These are phyloP conservation scores for Candida qinlingensis DNA, from an alignment of 805 yeast species.

Conservation along the genomic window DNA sequence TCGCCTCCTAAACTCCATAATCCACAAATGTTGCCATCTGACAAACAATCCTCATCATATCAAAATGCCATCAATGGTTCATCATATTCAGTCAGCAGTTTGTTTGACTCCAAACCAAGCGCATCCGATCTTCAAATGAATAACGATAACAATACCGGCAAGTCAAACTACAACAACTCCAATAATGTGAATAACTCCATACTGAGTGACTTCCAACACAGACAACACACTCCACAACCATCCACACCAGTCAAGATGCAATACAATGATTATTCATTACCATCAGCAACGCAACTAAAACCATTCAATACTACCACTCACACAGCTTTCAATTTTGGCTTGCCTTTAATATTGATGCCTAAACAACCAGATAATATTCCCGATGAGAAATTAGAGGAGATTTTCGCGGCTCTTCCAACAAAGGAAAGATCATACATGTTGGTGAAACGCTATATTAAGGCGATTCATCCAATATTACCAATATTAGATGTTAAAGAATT, in stretches of 20 bases:
- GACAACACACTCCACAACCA: conserved; percentile 18
- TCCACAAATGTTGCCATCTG: conserved; percentile 23
- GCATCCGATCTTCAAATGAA: too few relatives aligned
- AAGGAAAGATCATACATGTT: conserved; percentile 41
- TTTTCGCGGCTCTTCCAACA: conserved; percentile 41
- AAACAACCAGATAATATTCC: conserved; percentile 21
- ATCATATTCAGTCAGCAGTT: neutral
- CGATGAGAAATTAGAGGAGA: conserved; percentile 26
- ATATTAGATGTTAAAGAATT: conserved; percentile 43
- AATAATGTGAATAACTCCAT: conserved; percentile 16
- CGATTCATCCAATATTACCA: conserved; percentile 54
- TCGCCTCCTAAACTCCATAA: conserved; percentile 25
- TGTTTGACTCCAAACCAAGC: neutral
- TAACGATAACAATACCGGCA: too few relatives aligned
- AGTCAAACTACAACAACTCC: neutral
- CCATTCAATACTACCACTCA: conserved; percentile 10
- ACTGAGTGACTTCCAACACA: conserved; percentile 17
- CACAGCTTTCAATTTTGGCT: conserved; percentile 17
- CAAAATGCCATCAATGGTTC: neutral
- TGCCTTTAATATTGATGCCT: conserved; percentile 22
- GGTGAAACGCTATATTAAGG: conserved; percentile 41
- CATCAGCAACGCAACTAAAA: conserved; percentile 9
- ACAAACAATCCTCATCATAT: conserved; percentile 6
- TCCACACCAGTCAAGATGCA: conserved; percentile 12
- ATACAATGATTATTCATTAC: conserved; percentile 10